Conservation (phyloP, 306 rosid genomes). For the Lathyrus aphaca region DNA sequence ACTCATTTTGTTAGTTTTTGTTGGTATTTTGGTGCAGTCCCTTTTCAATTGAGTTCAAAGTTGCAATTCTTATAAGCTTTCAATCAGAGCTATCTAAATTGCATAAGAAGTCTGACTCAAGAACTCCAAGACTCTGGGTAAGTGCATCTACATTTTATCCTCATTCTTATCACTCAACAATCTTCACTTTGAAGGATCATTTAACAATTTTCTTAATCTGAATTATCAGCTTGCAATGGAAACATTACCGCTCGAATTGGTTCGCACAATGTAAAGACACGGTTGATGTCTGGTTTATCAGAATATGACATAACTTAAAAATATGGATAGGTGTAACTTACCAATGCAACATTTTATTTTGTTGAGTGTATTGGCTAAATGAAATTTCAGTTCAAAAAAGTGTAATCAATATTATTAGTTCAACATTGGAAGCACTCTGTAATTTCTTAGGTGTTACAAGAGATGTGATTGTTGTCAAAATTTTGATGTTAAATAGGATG, state of each 20-base stretch:
- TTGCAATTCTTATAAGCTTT: constrained; percentile 68
- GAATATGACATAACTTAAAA: constrained; percentile 9
- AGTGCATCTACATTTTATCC: constrained; percentile 36
- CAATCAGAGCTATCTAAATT: constrained; percentile 75
- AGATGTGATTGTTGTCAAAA: background rate
- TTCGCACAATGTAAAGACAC: constrained; percentile 54
- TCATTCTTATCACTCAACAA: constrained; percentile 17
- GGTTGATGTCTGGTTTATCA: constrained; percentile 19
- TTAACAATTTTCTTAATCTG: constrained; percentile 9
- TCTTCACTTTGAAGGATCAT: constrained; percentile 23
- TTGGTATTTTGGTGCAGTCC: constrained; percentile 61
- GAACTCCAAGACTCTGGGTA: constrained; percentile 88
- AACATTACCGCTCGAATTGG: constrained; percentile 82
- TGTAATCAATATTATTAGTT: constrained; percentile 9
- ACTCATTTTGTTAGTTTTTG: constrained; percentile 14
- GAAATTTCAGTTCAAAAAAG: constrained; percentile 20
- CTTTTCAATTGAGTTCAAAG: constrained; percentile 88
- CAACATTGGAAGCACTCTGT: constrained; percentile 6
- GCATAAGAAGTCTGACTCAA: constrained; percentile 72
- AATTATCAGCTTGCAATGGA: constrained; percentile 78
- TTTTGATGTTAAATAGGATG: background rate
- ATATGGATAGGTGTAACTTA: constrained; percentile 10
- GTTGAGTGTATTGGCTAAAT: constrained; percentile 3
- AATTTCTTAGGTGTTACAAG: background rate
- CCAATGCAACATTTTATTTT: constrained; percentile 14